phyloP scores from a whole-genome alignment of 192 early-diverging fungal species.

The Mortierella alpina region DNA sequence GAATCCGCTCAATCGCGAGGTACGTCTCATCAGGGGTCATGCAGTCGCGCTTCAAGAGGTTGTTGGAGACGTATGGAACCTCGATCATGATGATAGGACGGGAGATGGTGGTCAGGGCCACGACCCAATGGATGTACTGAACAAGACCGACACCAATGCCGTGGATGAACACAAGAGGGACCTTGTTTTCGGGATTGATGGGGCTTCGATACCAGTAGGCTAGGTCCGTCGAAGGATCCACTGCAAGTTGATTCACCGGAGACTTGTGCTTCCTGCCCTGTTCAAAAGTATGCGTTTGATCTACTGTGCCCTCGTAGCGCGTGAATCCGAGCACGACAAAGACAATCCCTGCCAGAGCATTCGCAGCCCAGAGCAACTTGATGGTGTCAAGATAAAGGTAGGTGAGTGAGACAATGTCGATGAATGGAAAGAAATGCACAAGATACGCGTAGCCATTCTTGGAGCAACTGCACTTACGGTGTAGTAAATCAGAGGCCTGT shows the following conservation, averaged over 20 bases:
- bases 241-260: neutral
- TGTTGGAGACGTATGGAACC: constrained; percentile 75
- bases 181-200: constrained; percentile 35
- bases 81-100: constrained; percentile 66
- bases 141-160: constrained; percentile 73
- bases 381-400: neutral
- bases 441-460: neutral
- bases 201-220: constrained; percentile 37
- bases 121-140: constrained; percentile 65
- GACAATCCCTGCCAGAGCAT: constrained; percentile 9
- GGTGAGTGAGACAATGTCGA: neutral
- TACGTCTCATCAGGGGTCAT: constrained; percentile 67
- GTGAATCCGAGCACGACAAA: constrained; percentile 26
- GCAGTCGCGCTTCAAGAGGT: constrained; percentile 60
- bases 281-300: constrained; percentile 2
- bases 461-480: constrained; percentile 34
- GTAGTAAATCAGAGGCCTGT: constrained; percentile 70
- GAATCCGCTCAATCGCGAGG: constrained; percentile 64
- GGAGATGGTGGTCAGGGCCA: constrained; percentile 53
- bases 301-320: constrained; percentile 23
- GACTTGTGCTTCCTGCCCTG: constrained; percentile 17
- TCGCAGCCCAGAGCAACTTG: constrained; percentile 36
- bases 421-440: neutral
- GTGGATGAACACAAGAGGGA: constrained; percentile 75
- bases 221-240: constrained; percentile 30